Evolutionary conservation across 371 early-diverging fungal species (phyloP).

Genomic region (Amoeboaphelidium protococcarum): DNA sequence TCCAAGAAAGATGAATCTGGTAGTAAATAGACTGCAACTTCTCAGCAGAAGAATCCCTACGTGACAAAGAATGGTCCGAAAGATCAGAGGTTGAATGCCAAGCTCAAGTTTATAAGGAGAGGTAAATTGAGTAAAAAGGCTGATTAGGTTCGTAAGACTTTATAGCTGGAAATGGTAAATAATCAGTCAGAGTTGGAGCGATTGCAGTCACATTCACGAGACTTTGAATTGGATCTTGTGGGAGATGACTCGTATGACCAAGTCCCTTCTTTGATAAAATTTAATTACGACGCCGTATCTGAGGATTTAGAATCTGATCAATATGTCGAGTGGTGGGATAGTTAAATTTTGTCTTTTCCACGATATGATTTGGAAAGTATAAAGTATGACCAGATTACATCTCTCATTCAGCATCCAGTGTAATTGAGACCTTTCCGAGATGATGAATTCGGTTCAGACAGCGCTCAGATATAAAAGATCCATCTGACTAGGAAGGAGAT

Average conservation of each 20-base stretch:
- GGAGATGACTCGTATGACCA: neutral
- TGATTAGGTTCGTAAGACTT: neutral
- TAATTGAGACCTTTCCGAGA: constrained; percentile 57
- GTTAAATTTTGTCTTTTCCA: constrained; percentile 18
- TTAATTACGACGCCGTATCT: no score
- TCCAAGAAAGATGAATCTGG: no score
- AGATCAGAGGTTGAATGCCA: no score
- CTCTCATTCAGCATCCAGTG: constrained; percentile 74
- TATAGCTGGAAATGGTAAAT: neutral
- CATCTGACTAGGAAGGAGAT: constrained; percentile 59
- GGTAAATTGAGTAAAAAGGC: neutral
- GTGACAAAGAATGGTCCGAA: no score
- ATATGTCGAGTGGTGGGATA: constrained; percentile 88
- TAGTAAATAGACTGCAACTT: no score
- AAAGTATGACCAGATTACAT: constrained; percentile 23
- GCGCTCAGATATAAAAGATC: constrained; percentile 34
- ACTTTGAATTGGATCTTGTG: neutral
- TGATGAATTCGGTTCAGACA: no score
- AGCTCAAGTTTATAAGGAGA: neutral
- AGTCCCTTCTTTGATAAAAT: constrained; percentile 24
- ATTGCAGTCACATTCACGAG: neutral
- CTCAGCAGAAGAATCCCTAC: no score
- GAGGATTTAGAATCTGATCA: no score
- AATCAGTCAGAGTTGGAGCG: neutral
- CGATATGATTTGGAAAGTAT: neutral